Evolutionary conservation across 139 green algal genomes (phyloP).

Genomic region (Chlamydomonas sphaeroides): DNA sequence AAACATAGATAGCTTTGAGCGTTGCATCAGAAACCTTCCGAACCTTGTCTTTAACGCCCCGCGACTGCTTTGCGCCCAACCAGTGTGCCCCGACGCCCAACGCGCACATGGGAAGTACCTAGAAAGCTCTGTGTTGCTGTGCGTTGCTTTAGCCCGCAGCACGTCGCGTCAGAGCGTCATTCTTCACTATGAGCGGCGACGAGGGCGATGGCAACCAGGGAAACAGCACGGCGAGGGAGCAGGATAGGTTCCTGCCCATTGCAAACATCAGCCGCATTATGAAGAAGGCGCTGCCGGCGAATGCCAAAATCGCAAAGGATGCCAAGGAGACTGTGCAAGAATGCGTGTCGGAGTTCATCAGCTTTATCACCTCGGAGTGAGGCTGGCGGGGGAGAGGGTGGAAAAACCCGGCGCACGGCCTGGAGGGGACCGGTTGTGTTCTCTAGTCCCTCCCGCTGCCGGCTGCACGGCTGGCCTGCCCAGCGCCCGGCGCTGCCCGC

Average conservation of each 20-base stretch:
- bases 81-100: too few species aligned
- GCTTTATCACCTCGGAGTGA: conserved; percentile 99
- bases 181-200: conserved; percentile 34
- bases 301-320: conserved; percentile 99
- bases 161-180: not conserved
- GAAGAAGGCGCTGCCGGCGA: conserved; percentile 92
- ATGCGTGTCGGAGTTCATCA: conserved; percentile 99
- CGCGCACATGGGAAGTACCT: not conserved
- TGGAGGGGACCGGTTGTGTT: too few species aligned
- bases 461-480: too few species aligned
- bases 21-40: not conserved
- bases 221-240: conserved; percentile 69
- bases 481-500: too few species aligned
- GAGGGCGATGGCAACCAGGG: conserved; percentile 39
- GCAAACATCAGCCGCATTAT: conserved; percentile 99
- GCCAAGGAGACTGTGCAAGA: conserved; percentile 99
- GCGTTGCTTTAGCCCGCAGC: not conserved
- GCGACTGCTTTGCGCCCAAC: not conserved
- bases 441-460: not conserved
- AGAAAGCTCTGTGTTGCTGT: not conserved
- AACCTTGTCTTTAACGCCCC: not conserved
- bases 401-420: too few species aligned
- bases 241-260: conserved; percentile 97
- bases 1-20: too few species aligned
- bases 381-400: too few species aligned